A percentile compares a stretch with the other conserved stretches of the same genome.
phyloP scores from a whole-genome alignment of 2,329 filamentous ascomycete species.

The Knoxdaviesia capensis region DNA sequence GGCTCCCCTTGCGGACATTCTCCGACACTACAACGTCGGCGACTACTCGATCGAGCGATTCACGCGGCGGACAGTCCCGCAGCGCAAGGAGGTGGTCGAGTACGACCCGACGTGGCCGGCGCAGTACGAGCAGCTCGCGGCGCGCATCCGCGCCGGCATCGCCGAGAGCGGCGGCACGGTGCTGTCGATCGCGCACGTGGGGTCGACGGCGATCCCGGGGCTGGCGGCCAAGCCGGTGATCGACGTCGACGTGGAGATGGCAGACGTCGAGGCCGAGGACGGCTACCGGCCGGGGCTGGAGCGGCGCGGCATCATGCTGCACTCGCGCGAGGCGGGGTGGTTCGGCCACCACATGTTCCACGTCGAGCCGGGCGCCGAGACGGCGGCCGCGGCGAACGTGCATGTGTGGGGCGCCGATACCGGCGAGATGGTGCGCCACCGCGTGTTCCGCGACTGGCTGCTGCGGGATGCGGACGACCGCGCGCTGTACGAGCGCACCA shows the following conservation, averaged over 20 bases:
- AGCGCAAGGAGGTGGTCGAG: constrained; percentile 13
- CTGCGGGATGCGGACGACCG: constrained; percentile 15
- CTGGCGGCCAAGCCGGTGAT: constrained; percentile 30
- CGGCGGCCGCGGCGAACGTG: constrained; percentile 18
- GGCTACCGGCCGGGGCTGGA: constrained; percentile 22
- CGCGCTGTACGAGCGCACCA: constrained; percentile 17
- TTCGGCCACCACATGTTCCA: constrained; percentile 25
- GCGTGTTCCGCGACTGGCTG: constrained; percentile 24
- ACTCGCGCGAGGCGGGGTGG: constrained; percentile 24
- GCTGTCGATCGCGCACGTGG: constrained; percentile 22
- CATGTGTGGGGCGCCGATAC: constrained; percentile 25
- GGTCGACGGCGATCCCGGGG: constrained; percentile 27
- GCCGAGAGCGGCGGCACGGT: constrained; percentile 15
- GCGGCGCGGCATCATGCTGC: constrained; percentile 21
- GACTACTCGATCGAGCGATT: constrained; percentile 9
- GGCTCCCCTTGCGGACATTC: constrained; percentile 8
- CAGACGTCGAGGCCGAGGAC: constrained; percentile 17
- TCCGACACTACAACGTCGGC: constrained; percentile 10
- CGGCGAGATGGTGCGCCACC: constrained; percentile 20
- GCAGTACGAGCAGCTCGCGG: constrained; percentile 11
- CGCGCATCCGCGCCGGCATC: constrained; percentile 10
- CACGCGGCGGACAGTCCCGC: constrained; percentile 8
- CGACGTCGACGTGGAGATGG: constrained; percentile 28
- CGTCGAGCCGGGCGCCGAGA: constrained; percentile 9
- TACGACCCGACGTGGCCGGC: constrained; percentile 17